These are phyloP conservation scores for Rhodamnia rubescens DNA, from an alignment of 345 rosid species.

Conservation along the genomic window DNA sequence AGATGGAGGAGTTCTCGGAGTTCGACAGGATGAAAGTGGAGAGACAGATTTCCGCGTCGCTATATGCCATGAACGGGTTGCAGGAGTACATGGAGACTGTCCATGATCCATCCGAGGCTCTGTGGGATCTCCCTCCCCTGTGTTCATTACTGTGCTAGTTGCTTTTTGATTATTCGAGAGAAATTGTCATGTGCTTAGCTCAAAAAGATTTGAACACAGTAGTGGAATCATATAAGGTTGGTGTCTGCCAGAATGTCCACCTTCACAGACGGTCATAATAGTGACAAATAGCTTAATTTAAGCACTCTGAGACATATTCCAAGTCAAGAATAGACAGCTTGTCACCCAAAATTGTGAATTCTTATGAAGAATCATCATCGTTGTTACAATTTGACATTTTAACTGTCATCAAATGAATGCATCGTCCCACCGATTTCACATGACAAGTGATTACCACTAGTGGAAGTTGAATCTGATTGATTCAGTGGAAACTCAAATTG, in stretches of 20 bases:
- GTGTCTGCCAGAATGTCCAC: background rate
- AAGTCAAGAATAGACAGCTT: background rate
- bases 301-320: background rate
- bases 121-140: slow-evolving; percentile 70
- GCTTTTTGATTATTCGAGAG: background rate
- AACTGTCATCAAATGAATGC: background rate
- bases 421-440: background rate
- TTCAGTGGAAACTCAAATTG: background rate
- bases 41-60: slow-evolving; percentile 59
- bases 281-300: background rate
- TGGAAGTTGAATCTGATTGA: background rate
- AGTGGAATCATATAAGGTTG: background rate
- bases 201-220: background rate
- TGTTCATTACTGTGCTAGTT: slow-evolving; percentile 16
- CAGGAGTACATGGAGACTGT: slow-evolving; percentile 48
- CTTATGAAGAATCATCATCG: background rate
- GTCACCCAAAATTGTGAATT: background rate
- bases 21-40: slow-evolving; percentile 65
- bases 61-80: slow-evolving; percentile 59
- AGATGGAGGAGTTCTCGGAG: slow-evolving; percentile 30
- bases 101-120: slow-evolving; percentile 37
- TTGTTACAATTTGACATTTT: background rate
- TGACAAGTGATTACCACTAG: background rate
- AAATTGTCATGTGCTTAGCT: background rate
- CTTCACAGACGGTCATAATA: background rate